These are phyloP conservation scores for Sechiopsis laciniata DNA, from an alignment of 306 rosid genomes.

Conservation along the genomic window DNA sequence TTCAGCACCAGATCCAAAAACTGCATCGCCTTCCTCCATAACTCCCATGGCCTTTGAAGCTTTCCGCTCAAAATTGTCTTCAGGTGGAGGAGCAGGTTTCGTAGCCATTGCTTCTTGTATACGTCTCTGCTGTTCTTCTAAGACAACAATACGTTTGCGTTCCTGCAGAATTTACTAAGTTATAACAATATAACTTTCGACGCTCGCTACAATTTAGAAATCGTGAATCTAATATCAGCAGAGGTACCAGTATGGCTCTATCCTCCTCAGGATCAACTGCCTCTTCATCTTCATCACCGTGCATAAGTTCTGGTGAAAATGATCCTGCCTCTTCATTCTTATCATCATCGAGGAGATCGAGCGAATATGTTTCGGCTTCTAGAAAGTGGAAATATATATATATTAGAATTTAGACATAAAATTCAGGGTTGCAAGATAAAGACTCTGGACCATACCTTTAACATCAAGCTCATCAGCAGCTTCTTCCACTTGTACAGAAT, in stretches of 20 bases:
- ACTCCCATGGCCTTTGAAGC: slow-evolving; percentile 91
- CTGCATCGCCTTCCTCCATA: slow-evolving; percentile 96
- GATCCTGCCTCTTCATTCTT: slow-evolving; percentile 60
- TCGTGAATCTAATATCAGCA: not conserved
- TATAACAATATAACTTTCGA: not conserved
- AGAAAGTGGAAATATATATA: not conserved
- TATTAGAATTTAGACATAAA: not conserved
- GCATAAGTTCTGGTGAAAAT: slow-evolving; percentile 76
- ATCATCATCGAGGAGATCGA: slow-evolving; percentile 53
- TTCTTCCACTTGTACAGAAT: slow-evolving; percentile 33
- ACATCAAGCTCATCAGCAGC: slow-evolving; percentile 41
- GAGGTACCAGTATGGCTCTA: slow-evolving; percentile 58
- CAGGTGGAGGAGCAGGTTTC: slow-evolving; percentile 72
- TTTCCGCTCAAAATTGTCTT: slow-evolving; percentile 79
- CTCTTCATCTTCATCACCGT: slow-evolving; percentile 77
- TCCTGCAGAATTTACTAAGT: slow-evolving; percentile 44
- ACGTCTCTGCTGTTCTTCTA: slow-evolving; percentile 75
- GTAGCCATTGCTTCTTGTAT: slow-evolving; percentile 72
- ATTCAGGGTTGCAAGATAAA: slow-evolving; percentile 5
- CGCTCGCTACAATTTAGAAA: not conserved
- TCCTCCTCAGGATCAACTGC: slow-evolving; percentile 94
- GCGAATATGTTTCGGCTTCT: slow-evolving; percentile 62
- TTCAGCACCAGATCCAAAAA: slow-evolving; percentile 84
- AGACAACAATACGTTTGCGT: slow-evolving; percentile 58
- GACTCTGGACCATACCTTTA: slow-evolving; percentile 38